phyloP scores from a whole-genome alignment of 208 protist genomes.

The Wallacemonas rigidus region DNA sequence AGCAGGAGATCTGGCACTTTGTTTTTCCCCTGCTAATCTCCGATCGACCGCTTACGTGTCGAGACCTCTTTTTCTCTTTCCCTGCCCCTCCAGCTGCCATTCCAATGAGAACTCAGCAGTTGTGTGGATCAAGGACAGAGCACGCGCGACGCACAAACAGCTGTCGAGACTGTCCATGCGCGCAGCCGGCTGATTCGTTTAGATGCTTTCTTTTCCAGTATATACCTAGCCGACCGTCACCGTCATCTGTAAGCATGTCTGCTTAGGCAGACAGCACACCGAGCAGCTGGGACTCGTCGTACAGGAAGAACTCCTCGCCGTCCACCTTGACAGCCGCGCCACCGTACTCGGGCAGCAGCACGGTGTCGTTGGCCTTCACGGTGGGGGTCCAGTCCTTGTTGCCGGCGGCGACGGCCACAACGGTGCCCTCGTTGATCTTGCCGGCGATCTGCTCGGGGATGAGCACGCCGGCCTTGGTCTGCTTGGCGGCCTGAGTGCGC shows the following conservation, averaged over 20 bases:
- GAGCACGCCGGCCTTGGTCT: conserved; percentile 93
- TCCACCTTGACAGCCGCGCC: conserved; percentile 89
- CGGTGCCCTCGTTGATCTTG: conserved; percentile 93
- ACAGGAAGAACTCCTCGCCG: conserved; percentile 93
- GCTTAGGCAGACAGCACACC: conserved; percentile 78
- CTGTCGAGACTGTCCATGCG: too few relatives aligned
- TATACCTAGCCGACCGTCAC: not conserved
- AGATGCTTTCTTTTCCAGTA: not conserved
- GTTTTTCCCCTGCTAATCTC: too few relatives aligned
- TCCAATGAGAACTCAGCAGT: too few relatives aligned
- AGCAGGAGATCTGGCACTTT: too few relatives aligned
- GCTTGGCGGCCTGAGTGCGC: conserved; percentile 86
- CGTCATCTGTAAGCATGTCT: not conserved
- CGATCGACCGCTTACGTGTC: too few relatives aligned
- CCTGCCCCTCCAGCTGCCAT: too few relatives aligned
- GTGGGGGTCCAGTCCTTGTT: conserved; percentile 91
- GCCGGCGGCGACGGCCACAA: conserved; percentile 86
- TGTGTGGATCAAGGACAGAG: too few relatives aligned
- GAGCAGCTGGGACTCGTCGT: conserved; percentile 87
- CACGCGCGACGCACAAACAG: too few relatives aligned
- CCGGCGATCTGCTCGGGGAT: conserved; percentile 92
- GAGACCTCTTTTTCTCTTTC: too few relatives aligned
- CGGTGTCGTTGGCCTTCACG: conserved; percentile 89
- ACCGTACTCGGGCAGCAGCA: conserved; percentile 91
- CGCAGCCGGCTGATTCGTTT: too few relatives aligned